Percentiles rank a stretch among this genome's conserved stretches.
Conservation (phyloP, 75 land plant species). For the Chamaecyparis obtusa region DNA sequence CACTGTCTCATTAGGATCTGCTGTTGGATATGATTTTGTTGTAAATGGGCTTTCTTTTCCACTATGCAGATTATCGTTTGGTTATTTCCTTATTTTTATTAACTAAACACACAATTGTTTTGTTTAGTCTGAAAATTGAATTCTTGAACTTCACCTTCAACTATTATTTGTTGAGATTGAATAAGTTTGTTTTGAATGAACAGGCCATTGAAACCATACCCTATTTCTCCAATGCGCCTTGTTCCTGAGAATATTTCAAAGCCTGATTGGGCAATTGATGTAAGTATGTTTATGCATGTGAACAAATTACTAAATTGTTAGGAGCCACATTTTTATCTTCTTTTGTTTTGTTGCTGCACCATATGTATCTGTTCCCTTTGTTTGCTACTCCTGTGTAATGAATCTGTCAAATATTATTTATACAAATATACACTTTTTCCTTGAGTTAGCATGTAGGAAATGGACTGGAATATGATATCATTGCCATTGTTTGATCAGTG, state of each 20-base stretch:
- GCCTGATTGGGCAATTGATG: conserved; percentile 96
- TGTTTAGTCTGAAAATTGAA: neutral
- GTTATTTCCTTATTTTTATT: neutral
- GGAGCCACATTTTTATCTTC: neutral
- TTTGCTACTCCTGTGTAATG: neutral
- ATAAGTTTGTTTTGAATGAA: neutral
- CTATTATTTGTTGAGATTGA: neutral
- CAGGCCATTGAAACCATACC: conserved; percentile 83
- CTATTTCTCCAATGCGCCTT: conserved; percentile 68
- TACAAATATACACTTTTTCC: neutral
- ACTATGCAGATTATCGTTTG: neutral
- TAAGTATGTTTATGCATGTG: conserved; percentile 23
- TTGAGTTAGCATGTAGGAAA: neutral
- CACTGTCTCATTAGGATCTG: neutral
- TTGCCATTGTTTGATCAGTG: neutral
- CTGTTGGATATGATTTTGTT: neutral
- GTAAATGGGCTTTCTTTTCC: neutral
- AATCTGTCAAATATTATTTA: neutral
- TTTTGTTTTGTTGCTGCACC: neutral
- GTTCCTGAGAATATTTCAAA: conserved; percentile 74
- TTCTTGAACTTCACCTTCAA: neutral
- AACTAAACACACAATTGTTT: neutral
- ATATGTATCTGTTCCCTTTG: neutral
- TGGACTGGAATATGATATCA: neutral
- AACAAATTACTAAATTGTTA: neutral